These are phyloP conservation scores for Malus asiatica DNA, from an alignment of 306 rosid species.

Conservation along the genomic window DNA sequence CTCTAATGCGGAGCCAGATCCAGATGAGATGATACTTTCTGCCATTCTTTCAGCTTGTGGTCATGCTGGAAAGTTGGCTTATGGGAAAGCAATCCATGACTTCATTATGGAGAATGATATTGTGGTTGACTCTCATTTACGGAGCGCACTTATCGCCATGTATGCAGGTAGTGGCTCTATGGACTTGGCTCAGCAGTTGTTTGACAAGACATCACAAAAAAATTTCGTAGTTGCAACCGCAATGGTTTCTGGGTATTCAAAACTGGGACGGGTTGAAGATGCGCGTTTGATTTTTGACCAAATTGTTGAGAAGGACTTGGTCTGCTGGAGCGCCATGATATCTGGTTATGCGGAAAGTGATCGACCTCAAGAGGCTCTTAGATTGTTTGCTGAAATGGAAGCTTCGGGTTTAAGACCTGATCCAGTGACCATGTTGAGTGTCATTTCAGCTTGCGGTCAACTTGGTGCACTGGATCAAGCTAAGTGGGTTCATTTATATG, in stretches of 20 bases:
- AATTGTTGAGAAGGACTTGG: constrained; percentile 56
- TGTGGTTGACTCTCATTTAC: constrained; percentile 37
- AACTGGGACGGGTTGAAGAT: constrained; percentile 42
- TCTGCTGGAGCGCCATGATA: constrained; percentile 82
- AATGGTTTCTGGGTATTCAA: constrained; percentile 65
- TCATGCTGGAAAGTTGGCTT: constrained; percentile 33
- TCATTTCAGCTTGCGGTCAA: constrained; percentile 71
- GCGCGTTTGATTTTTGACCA: constrained; percentile 61
- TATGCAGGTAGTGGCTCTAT: constrained; percentile 63
- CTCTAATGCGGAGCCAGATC: constrained; percentile 48
- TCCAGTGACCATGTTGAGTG: constrained; percentile 64
- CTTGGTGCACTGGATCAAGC: constrained; percentile 52
- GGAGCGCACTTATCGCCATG: constrained; percentile 60
- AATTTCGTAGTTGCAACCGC: constrained; percentile 63
- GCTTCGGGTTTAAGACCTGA: constrained; percentile 41
- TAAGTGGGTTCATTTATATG: constrained; percentile 50
- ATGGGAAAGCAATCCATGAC: constrained; percentile 38
- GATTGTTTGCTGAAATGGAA: constrained; percentile 59
- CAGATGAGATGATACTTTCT: constrained; percentile 58
- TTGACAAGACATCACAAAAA: constrained; percentile 32
- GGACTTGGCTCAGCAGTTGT: constrained; percentile 58
- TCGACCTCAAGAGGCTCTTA: constrained; percentile 61
- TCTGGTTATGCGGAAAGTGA: constrained; percentile 77
- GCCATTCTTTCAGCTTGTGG: constrained; percentile 68
- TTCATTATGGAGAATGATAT: constrained; percentile 30